Base-by-base conservation (phyloP, 768 basidiomycete species). In the Lactarius sanguifluus region DNA sequence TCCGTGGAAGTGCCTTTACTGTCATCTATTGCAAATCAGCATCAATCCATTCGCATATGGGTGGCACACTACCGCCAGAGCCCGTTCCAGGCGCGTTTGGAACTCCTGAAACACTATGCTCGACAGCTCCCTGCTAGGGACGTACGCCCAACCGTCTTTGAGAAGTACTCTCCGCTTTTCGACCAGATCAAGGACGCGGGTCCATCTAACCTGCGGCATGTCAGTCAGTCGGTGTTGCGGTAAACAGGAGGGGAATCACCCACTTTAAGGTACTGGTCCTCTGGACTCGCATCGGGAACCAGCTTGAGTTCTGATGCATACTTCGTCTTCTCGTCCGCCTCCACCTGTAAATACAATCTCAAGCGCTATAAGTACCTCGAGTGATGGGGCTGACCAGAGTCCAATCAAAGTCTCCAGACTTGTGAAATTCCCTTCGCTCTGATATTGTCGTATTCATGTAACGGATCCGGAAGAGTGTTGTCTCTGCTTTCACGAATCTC, bases 21-120 rank as follows among this genome's bases (percentile, higher is more conserved):
- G 96, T 98, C 62, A 84, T 74, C 95, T 98, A 70, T 45, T 38
- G 66, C 58, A 25, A 25, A 12, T 34, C 55, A 56, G 64, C 41
- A 30, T 71, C 23, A 36, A 32, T 43, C 9, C 34, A n/a, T 57
- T 50, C 43, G n/a, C 15, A 18, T 66, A 40, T 8, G 7, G 30
- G 57, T 16, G 32, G 52, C 32, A 45, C 36, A 41, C 57, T 71
- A 94, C 94, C 79, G 94, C 88, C 47, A 99, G 81, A 20, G 88
- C 89, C 66, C 81, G 85, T 73, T 86, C 86, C 25, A 99, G 77
- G 56, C 84, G 82, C 2, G 79, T 78, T 69, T 91, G 85, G 74
- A 96, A 98, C 71, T 92, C 95, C 70, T 94, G 87, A 66, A 90
- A 87, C 18, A 98, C 85, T 63, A 98, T 87, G 73, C 90, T 93